These are phyloP conservation scores for Heliosperma pusillum DNA, from an alignment of 148 eudicot species.

Conservation along the genomic window DNA sequence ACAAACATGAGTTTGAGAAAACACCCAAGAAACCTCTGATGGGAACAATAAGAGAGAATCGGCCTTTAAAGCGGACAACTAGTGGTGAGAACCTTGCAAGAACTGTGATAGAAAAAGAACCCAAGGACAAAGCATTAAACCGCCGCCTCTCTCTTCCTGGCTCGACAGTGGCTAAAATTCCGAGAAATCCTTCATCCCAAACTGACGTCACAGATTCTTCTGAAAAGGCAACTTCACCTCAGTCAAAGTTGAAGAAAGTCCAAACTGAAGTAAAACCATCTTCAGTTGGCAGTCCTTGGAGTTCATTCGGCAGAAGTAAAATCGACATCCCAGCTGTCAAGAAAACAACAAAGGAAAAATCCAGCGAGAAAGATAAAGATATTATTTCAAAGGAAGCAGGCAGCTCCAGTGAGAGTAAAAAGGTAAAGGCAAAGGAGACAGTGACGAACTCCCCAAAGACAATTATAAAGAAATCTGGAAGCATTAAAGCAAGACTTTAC, in stretches of 20 bases:
- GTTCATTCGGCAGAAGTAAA: constrained; percentile 18
- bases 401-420: constrained; percentile 20
- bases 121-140: constrained; percentile 29
- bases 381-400: constrained; percentile 26
- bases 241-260: constrained; percentile 20
- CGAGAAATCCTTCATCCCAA: constrained; percentile 9
- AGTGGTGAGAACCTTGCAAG: constrained; percentile 17
- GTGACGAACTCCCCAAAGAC: constrained; percentile 27
- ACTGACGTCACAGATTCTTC: constrained; percentile 11
- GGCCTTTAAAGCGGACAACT: constrained; percentile 16
- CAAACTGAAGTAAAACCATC: constrained; percentile 20
- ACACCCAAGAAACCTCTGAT: constrained; percentile 25
- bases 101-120: constrained; percentile 17
- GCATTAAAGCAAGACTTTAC: constrained; percentile 32
- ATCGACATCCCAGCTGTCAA: constrained; percentile 13
- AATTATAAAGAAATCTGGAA: constrained; percentile 34
- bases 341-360: constrained; percentile 28
- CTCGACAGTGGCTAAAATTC: constrained; percentile 23
- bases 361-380: constrained; percentile 26
- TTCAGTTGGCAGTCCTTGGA: constrained; percentile 17
- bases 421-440: constrained; percentile 28
- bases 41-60: constrained; percentile 30
- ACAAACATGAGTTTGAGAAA: constrained; percentile 28
- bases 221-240: constrained; percentile 16
- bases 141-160: constrained; percentile 44